Conservation (phyloP, 768 basidiomycete genomes). For the Xanthoconium purpureum region DNA sequence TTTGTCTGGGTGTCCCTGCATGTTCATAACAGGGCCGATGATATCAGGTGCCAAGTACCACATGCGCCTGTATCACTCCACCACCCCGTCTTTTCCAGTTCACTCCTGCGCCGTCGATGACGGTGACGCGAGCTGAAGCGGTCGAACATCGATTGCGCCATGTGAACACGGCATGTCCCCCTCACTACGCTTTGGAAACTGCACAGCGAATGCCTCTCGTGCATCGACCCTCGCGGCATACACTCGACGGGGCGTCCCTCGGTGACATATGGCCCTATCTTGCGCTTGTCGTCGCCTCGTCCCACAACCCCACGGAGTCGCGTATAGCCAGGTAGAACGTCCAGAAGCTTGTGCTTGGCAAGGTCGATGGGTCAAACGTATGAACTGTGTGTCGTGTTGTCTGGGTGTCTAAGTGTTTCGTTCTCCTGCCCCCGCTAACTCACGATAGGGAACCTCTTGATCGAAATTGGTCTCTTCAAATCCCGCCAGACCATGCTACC, state of each 20-base stretch:
- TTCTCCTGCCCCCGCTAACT: not conserved
- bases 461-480: conserved; percentile 85
- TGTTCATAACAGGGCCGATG: not conserved
- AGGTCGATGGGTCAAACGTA: conserved; percentile 89
- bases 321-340: conserved; percentile 85
- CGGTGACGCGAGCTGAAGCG: conserved; percentile 26
- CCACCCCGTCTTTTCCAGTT: not conserved
- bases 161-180: conserved; percentile 48
- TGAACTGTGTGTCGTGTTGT: conserved; percentile 55
- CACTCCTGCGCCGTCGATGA: not conserved
- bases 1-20: not conserved
- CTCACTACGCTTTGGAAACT: conserved; percentile 77
- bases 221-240: conserved; percentile 80
- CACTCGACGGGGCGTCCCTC: conserved; percentile 64
- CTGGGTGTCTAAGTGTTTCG: not conserved
- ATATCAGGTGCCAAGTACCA: no score
- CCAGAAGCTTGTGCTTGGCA: conserved; percentile 71
- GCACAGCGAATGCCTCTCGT: conserved; percentile 76
- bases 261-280: conserved; percentile 95
- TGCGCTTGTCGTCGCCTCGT: conserved; percentile 56
- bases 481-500: conserved; percentile 49
- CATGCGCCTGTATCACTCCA: not conserved
- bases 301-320: conserved; percentile 93
- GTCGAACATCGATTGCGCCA: conserved; percentile 39
- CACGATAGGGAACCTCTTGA: conserved; percentile 73